Conservation (phyloP, 2,329 filamentous ascomycete genomes). For the Colletotrichum graminicola region DNA sequence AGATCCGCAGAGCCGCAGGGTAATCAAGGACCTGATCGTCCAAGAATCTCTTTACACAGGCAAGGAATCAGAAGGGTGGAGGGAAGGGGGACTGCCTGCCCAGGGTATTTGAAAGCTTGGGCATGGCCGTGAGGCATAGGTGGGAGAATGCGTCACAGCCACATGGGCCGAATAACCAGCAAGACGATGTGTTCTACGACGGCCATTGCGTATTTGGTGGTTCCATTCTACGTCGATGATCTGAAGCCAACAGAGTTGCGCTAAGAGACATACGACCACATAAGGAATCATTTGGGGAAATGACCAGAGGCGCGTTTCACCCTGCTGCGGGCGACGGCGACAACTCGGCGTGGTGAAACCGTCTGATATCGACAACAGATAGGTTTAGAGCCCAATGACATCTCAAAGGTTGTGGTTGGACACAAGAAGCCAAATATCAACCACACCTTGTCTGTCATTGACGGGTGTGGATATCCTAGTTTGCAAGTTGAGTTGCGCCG, state of each 20-base stretch:
- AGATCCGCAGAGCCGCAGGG: slow-evolving; percentile 20
- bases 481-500: background rate
- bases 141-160: slow-evolving; percentile 5
- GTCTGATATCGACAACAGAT: slow-evolving; percentile 27
- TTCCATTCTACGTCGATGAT: background rate
- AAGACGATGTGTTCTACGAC: background rate
- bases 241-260: background rate
- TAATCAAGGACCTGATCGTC: background rate
- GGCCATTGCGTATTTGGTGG: slow-evolving; percentile 13
- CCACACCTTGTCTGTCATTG: slow-evolving; percentile 8
- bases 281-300: background rate
- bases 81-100: slow-evolving; percentile 1
- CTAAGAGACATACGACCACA: background rate
- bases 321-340: slow-evolving; percentile 29
- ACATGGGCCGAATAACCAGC: slow-evolving; percentile 5
- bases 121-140: slow-evolving; percentile 1
- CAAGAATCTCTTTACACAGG: background rate
- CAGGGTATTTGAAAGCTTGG: slow-evolving; percentile 37
- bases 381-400: slow-evolving; percentile 3
- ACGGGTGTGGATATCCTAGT: background rate
- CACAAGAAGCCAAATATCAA: background rate
- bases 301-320: slow-evolving; percentile 28
- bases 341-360: slow-evolving; percentile 34
- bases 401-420: background rate
- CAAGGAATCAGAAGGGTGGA: background rate